These are phyloP conservation scores for Camellia oleifera DNA, from an alignment of 179 eudicot genomes.

Conservation along the genomic window DNA sequence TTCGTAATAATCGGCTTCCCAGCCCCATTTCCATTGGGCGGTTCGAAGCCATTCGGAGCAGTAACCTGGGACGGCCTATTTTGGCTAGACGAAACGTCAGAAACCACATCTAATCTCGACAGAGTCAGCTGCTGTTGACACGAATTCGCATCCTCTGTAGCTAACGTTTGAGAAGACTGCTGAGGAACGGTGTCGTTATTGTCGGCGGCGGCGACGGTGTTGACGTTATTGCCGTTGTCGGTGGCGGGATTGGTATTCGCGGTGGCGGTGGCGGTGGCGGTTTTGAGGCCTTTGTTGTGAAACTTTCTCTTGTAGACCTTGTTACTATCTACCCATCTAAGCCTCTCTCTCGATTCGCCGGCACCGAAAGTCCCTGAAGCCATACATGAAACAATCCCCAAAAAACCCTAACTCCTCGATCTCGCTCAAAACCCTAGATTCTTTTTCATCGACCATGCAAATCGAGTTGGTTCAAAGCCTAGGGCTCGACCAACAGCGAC, in stretches of 20 bases:
- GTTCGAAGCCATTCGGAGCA: not conserved
- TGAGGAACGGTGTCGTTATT: not conserved
- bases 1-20: conserved; percentile 18
- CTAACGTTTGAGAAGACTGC: conserved; percentile 11
- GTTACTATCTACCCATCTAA: conserved; percentile 43
- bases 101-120: conserved; percentile 4
- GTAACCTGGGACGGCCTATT: not conserved
- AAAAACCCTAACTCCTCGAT: conserved; percentile 12
- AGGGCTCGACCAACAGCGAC: not conserved
- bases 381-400: conserved; percentile 43
- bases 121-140: conserved; percentile 16
- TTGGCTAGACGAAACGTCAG: conserved; percentile 10
- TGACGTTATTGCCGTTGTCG: not conserved
- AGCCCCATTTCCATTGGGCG: conserved; percentile 13
- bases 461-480: conserved; percentile 11
- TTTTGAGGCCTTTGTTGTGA: conserved; percentile 21
- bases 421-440: conserved; percentile 27
- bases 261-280: not conserved
- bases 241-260: not conserved
- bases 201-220: not conserved
- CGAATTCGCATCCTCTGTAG: conserved; percentile 10
- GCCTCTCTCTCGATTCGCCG: conserved; percentile 35
- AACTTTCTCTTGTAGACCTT: conserved; percentile 55
- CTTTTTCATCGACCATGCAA: conserved; percentile 4
- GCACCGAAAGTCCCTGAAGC: conserved; percentile 56